Conservation (phyloP, 2,329 filamentous ascomycete species). For the Claviceps pazoutovae region DNA sequence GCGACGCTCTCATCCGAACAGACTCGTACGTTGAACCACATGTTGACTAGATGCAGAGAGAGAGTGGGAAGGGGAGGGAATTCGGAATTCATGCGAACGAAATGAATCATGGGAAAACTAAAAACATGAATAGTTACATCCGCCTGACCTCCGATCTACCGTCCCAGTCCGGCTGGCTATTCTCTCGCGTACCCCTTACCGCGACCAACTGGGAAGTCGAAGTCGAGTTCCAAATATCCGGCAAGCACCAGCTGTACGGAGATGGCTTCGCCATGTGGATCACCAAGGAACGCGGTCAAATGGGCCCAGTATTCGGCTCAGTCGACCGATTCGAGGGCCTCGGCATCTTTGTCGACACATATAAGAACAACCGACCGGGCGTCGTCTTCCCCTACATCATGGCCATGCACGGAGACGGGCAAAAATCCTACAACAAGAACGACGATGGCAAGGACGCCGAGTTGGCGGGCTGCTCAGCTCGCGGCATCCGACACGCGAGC, state of each 20-base stretch:
- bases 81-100: background rate
- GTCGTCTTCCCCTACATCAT: conserved; percentile 95
- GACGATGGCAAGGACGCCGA: conserved; percentile 91
- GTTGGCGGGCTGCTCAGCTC: conserved; percentile 85
- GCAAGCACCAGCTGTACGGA: conserved; percentile 78
- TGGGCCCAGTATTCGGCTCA: conserved; percentile 77
- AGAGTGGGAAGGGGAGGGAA: background rate
- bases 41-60: background rate
- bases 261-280: conserved; percentile 98
- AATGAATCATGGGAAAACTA: background rate
- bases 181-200: conserved; percentile 84
- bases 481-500: conserved; percentile 69
- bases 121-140: conserved; percentile 53
- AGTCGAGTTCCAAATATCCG: conserved; percentile 88
- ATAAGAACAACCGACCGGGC: conserved; percentile 97
- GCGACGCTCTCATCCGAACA: conserved; percentile 72
- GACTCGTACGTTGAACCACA: conserved; percentile 40
- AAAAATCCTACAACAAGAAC: conserved; percentile 79
- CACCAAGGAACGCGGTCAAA: conserved; percentile 74
- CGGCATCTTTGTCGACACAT: conserved; percentile 93
- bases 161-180: conserved; percentile 86
- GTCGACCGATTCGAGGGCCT: conserved; percentile 84
- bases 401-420: conserved; percentile 92
- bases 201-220: conserved; percentile 99
- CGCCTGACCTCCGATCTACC: conserved; percentile 82